Percentiles rank a stretch among this genome's conserved stretches.
Evolutionary conservation across 2,329 filamentous ascomycete species (phyloP).

Genomic region (Colletotrichum siamense): DNA sequence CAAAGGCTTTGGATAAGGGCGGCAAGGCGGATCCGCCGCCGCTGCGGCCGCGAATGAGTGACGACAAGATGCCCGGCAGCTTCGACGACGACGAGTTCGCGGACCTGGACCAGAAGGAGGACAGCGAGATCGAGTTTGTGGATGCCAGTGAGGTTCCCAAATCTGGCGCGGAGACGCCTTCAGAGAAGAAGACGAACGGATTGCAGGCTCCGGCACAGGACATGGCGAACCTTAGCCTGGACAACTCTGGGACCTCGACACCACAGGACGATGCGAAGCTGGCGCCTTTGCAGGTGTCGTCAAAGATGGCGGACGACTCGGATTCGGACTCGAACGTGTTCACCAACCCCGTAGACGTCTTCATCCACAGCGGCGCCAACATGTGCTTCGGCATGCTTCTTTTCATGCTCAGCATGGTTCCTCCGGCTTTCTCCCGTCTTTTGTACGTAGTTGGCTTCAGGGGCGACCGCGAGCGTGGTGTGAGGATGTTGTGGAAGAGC

Average conservation of each 20-base stretch:
- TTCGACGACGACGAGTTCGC: slow-evolving; percentile 41
- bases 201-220: background rate
- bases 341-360: slow-evolving; percentile 79
- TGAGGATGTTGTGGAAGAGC: slow-evolving; percentile 89
- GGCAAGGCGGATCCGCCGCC: slow-evolving; percentile 22
- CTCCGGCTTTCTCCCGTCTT: slow-evolving; percentile 86
- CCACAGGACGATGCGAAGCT: slow-evolving; percentile 8
- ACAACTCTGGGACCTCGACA: slow-evolving; percentile 11
- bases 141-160: slow-evolving; percentile 56
- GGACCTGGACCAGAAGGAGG: slow-evolving; percentile 32
- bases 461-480: slow-evolving; percentile 82
- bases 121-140: slow-evolving; percentile 56
- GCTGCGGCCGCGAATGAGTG: slow-evolving; percentile 9
- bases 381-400: slow-evolving; percentile 90
- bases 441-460: slow-evolving; percentile 89
- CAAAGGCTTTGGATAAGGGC: slow-evolving; percentile 43
- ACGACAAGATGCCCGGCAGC: slow-evolving; percentile 43
- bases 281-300: slow-evolving; percentile 12
- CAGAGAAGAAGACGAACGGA: slow-evolving; percentile 46
- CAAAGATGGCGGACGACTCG: slow-evolving; percentile 9
- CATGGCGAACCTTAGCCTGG: slow-evolving; percentile 6
- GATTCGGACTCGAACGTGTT: slow-evolving; percentile 49
- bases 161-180: slow-evolving; percentile 49
- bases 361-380: slow-evolving; percentile 87
- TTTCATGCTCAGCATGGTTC: slow-evolving; percentile 89